phyloP scores from a whole-genome alignment of 2,329 filamentous ascomycete species.

The Alternaria solani region DNA sequence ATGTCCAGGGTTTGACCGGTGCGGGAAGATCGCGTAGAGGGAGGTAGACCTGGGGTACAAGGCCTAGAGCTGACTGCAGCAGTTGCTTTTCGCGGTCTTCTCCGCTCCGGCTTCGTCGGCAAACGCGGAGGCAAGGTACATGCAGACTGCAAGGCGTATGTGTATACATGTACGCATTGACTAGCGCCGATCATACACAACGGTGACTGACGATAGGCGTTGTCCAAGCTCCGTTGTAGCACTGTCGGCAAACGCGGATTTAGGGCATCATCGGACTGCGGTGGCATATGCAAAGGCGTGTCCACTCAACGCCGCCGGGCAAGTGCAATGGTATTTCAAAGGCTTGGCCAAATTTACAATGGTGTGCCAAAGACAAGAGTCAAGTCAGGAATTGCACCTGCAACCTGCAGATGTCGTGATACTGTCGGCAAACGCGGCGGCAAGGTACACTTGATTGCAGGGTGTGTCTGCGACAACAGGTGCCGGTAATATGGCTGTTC shows the following conservation, averaged over 20 bases:
- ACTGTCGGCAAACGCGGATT: not conserved
- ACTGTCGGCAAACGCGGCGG: not conserved
- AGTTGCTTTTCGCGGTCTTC: slow-evolving; percentile 6
- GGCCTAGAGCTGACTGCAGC: slow-evolving; percentile 25
- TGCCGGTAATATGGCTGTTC: fast-evolving
- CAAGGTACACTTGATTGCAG: not conserved
- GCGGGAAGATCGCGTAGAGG: slow-evolving; percentile 17
- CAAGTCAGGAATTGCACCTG: not conserved
- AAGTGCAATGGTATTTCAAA: not conserved
- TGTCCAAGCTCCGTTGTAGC: not conserved
- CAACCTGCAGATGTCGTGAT: not conserved
- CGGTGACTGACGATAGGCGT: not conserved
- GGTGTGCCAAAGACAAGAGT: not conserved
- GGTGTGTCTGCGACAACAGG: not conserved
- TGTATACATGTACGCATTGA: not conserved
- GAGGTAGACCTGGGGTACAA: slow-evolving; percentile 2
- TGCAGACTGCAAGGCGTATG: not conserved
- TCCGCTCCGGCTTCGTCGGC: slow-evolving; percentile 5
- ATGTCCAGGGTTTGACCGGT: slow-evolving; percentile 24
- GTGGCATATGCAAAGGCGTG: not conserved
- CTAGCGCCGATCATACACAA: not conserved
- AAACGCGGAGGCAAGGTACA: slow-evolving; percentile 9
- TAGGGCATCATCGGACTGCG: not conserved
- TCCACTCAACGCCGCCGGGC: fast-evolving
- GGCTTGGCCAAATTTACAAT: not conserved